Base-by-base conservation (phyloP, 1,284 basidiomycete species). In the Marasmius fiardii region DNA sequence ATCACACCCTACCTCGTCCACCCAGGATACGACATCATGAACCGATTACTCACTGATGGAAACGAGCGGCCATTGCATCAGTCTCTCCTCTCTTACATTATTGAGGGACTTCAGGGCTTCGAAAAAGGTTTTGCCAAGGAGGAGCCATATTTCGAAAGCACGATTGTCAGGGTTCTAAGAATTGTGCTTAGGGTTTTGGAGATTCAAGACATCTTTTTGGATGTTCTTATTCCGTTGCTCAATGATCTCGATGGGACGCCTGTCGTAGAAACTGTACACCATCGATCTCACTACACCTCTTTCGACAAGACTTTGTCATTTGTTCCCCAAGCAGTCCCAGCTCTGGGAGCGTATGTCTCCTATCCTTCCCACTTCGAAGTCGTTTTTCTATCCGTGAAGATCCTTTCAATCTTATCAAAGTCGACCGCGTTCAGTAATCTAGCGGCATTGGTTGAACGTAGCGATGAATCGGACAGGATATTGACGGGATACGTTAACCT, bases 1-100 rank as follows among this genome's bases (percentile, higher is more conserved):
- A 66, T 89, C 31, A 63, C 80, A 4, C 78, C 81, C 6, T 67
- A 88, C 7, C 74, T 88, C 10, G 67, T 88, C 1, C 93, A 98
- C 68, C 94, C 96, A 0, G 96, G 95, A 1, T 95, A 93, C 68
- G 87, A 93, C 52, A 74, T 98, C 52, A 83, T 96, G 71, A 83
- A 88, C 48, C 83, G 93, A 1, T 67, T 98, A 7, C 76, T 98
- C 45, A 88, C 86, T 18, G 83, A 84, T 49, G 82, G 39, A 20
- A 7, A 86, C 0, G 75, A 83, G 3, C 24, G n/a, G 6, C 31
- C 47, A 1, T 76, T 96, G 7, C 89, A 93, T 63, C 71, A 79
- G 1, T 86, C 79, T 55, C 76, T 96, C 34, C 74, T 95, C 55
- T 82, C 86, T 2, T 91, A 95, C 64, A 76, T 94, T 52, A 81